phyloP scores from a whole-genome alignment of 495 filamentous ascomycete species.

The Neurospora sp. region DNA sequence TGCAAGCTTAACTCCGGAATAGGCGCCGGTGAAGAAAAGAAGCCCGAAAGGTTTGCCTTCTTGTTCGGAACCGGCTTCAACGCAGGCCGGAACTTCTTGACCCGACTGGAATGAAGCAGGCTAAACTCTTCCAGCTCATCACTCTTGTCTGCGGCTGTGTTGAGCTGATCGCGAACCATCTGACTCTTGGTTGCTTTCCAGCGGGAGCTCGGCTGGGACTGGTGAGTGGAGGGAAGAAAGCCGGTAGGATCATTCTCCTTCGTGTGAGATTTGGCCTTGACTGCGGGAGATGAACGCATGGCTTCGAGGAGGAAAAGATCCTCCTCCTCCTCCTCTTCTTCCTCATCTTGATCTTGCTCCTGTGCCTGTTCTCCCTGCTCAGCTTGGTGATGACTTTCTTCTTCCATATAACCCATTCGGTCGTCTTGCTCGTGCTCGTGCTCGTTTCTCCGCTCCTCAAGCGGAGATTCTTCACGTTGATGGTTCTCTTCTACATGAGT shows the following conservation, averaged over 20 bases:
- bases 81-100: slow-evolving; percentile 4
- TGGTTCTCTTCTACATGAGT: not conserved
- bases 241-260: not conserved
- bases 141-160: not conserved
- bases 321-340: slow-evolving; percentile 32
- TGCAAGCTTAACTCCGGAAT: slow-evolving; percentile 20
- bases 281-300: slow-evolving; percentile 13
- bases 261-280: not conserved
- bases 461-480: not conserved
- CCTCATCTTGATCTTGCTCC: slow-evolving; percentile 12
- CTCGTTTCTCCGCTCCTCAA: slow-evolving; percentile 5
- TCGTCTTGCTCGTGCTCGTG: not conserved
- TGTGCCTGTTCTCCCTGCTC: not conserved
- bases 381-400: not conserved
- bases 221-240: not conserved
- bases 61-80: slow-evolving; percentile 12
- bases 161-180: not conserved
- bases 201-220: not conserved
- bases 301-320: slow-evolving; percentile 41
- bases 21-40: slow-evolving; percentile 38
- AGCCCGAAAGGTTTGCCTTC: slow-evolving; percentile 30
- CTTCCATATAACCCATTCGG: not conserved
- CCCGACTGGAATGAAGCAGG: not conserved
- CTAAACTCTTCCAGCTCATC: not conserved
- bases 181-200: not conserved